Evolutionary conservation across 352 stramenopile genomes (phyloP).

Genomic region (Phytophthora hybrid): DNA sequence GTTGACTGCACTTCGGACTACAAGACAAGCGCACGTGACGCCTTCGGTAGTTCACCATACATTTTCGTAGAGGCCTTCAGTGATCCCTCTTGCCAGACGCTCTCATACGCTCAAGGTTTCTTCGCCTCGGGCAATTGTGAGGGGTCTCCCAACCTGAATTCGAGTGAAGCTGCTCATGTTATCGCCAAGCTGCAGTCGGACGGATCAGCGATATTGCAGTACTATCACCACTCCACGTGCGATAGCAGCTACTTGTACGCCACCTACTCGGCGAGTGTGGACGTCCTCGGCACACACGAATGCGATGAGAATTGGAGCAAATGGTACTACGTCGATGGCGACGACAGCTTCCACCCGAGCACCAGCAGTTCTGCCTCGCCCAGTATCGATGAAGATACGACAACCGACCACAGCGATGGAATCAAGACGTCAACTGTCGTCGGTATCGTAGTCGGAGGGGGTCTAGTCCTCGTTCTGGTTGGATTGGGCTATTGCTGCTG

Average conservation of each 20-base stretch:
- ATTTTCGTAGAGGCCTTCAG: conserved; percentile 30
- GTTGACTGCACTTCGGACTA: conserved; percentile 42
- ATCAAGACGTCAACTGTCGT: conserved; percentile 18
- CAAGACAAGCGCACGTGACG: conserved; percentile 17
- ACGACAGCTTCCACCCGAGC: conserved; percentile 1
- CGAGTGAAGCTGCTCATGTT: conserved; percentile 21
- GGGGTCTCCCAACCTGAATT: conserved; percentile 30
- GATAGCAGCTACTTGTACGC: neutral
- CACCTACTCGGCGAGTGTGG: conserved; percentile 14
- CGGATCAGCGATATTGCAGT: conserved; percentile 32
- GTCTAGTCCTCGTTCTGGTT: conserved; percentile 17
- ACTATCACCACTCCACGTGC: conserved; percentile 29
- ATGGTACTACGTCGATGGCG: conserved; percentile 34
- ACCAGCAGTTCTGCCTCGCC: neutral
- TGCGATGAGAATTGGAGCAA: conserved; percentile 34
- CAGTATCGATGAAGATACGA: neutral
- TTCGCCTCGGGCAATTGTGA: conserved; percentile 34
- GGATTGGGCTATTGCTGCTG: conserved; percentile 24
- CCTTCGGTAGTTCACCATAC: conserved; percentile 27
- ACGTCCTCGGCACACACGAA: conserved; percentile 14
- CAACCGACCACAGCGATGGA: neutral
- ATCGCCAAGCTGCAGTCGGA: conserved; percentile 25
- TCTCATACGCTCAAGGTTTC: conserved; percentile 25
- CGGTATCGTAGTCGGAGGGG: conserved; percentile 17
- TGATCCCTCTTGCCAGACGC: conserved; percentile 19